phyloP scores from a whole-genome alignment of 257 asterid genomes.

The Rehmannia glutinosa region DNA sequence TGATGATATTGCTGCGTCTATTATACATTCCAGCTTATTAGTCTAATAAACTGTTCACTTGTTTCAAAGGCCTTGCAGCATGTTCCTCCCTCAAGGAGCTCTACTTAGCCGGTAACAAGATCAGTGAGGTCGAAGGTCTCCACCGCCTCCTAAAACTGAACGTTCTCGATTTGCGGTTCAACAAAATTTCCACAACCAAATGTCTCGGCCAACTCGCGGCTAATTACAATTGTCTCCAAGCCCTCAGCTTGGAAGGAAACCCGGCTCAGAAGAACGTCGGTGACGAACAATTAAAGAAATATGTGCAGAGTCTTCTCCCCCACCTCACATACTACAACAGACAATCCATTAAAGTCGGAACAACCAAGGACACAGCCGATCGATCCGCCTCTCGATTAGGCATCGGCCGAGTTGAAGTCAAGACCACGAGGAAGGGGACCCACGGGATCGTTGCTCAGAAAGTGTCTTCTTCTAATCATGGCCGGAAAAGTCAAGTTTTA shows the following conservation, averaged over 20 bases:
- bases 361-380: constrained; percentile 64
- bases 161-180: constrained; percentile 84
- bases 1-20: background rate
- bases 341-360: constrained; percentile 61
- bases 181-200: constrained; percentile 89
- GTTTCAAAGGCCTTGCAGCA: constrained; percentile 69
- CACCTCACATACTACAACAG: constrained; percentile 71
- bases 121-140: constrained; percentile 97
- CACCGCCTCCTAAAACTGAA: constrained; percentile 88
- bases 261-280: constrained; percentile 97
- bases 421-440: constrained; percentile 47
- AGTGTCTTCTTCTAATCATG: constrained; percentile 52
- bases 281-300: constrained; percentile 76
- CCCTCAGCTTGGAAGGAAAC: constrained; percentile 89
- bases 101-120: constrained; percentile 93
- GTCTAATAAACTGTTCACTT: constrained; percentile 14
- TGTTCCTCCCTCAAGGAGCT: constrained; percentile 90
- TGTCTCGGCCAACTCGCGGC: constrained; percentile 98
- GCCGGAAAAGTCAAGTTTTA: constrained; percentile 46
- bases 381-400: constrained; percentile 65
- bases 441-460: constrained; percentile 48
- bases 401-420: constrained; percentile 40
- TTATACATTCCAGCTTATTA: background rate
- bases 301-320: constrained; percentile 80
- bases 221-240: constrained; percentile 81